Conservation (phyloP, 768 basidiomycete genomes). For the Dentipellis sp. region DNA sequence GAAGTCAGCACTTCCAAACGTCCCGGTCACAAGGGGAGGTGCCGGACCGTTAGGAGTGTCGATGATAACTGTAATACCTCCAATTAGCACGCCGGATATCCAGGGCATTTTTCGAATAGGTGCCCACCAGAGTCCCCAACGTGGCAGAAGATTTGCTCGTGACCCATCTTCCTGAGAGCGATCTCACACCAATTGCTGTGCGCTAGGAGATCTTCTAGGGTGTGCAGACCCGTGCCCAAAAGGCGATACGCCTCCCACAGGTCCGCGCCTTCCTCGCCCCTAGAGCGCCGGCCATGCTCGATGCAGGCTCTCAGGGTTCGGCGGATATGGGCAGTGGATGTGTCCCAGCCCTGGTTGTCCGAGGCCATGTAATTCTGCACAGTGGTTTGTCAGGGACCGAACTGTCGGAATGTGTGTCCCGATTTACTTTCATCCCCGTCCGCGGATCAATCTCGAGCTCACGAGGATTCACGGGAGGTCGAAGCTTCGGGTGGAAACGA, state of each 20-base stretch:
- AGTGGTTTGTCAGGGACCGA: not conserved
- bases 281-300: constrained; percentile 49
- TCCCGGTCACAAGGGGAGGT: constrained; percentile 59
- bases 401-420: not conserved
- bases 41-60: constrained; percentile 46
- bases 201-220: constrained; percentile 66
- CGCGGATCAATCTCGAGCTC: constrained; percentile 71
- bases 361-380: constrained; percentile 72
- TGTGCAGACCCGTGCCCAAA: constrained; percentile 59
- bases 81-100: not conserved
- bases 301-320: constrained; percentile 59
- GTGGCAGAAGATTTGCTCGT: constrained; percentile 68
- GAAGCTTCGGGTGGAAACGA: constrained; percentile 57
- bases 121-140: constrained; percentile 52
- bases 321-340: constrained; percentile 60
- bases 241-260: constrained; percentile 63
- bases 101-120: not conserved
- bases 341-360: constrained; percentile 60
- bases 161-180: constrained; percentile 57
- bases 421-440: constrained; percentile 68
- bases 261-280: constrained; percentile 43
- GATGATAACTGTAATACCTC: constrained; percentile 19
- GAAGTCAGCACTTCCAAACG: constrained; percentile 63
- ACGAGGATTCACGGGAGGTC: constrained; percentile 61
- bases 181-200: constrained; percentile 81